Percentiles rank a stretch among this genome's conserved stretches.
These are phyloP conservation scores for Pseudomicrostroma phylloplanum DNA, from an alignment of 1,284 basidiomycete genomes.

Conservation along the genomic window DNA sequence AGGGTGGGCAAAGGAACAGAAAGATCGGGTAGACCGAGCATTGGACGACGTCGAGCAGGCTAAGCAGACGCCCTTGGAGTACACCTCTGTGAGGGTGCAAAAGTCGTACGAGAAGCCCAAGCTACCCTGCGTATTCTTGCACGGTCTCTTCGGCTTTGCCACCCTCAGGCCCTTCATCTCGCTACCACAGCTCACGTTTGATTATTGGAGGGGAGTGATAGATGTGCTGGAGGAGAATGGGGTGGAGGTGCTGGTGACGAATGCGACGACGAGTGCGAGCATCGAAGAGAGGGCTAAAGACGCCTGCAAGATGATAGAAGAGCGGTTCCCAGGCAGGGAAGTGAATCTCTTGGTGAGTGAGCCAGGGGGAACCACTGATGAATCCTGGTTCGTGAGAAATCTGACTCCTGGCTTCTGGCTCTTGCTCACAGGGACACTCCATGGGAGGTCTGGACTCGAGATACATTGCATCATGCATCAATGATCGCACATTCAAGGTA, in stretches of 20 bases:
- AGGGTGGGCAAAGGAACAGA: neutral
- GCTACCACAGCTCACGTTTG: constrained; percentile 68
- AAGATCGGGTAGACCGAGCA: neutral
- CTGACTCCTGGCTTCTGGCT: too few species aligned
- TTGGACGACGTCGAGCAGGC: neutral
- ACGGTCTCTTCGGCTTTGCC: constrained; percentile 36
- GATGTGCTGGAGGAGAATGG: constrained; percentile 82
- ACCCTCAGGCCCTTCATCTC: constrained; percentile 55
- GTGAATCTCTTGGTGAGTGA: constrained; percentile 67
- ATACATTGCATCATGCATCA: constrained; percentile 61
- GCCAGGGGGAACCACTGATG: too few species aligned
- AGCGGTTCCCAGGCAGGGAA: constrained; percentile 64
- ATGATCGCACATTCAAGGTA: constrained; percentile 56
- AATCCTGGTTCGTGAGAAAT: too few species aligned
- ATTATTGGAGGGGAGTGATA: constrained; percentile 89
- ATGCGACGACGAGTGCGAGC: constrained; percentile 66
- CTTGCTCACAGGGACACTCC: constrained; percentile 61
- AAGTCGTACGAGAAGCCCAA: constrained; percentile 13
- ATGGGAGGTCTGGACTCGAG: constrained; percentile 94
- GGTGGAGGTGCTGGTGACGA: constrained; percentile 80
- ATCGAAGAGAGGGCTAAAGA: constrained; percentile 71
- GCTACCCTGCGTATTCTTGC: constrained; percentile 18
- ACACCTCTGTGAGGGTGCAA: constrained; percentile 6
- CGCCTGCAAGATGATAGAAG: constrained; percentile 67
- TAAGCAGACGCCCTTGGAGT: neutral